These are phyloP conservation scores for Tolypocladium guangdongense DNA, from an alignment of 2,329 filamentous ascomycete genomes.

Conservation along the genomic window DNA sequence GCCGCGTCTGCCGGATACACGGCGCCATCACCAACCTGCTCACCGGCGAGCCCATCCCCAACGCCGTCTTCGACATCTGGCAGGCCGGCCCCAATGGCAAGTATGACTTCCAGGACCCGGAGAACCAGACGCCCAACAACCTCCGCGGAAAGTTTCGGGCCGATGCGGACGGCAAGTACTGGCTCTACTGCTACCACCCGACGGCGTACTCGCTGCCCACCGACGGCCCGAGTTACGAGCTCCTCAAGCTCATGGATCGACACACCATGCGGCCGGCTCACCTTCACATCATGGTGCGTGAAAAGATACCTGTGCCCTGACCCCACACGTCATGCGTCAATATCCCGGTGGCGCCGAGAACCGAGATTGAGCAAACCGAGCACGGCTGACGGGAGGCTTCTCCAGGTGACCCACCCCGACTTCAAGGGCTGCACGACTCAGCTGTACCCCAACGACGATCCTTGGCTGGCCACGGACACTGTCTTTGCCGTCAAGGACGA, in stretches of 20 bases:
- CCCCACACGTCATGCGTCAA: not conserved
- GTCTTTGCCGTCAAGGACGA: conserved; percentile 45
- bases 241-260: conserved; percentile 34
- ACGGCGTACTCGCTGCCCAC: conserved; percentile 62
- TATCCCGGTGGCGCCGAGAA: not conserved
- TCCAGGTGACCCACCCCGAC: conserved; percentile 42
- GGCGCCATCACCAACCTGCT: conserved; percentile 54
- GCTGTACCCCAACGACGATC: conserved; percentile 60
- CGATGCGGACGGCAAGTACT: conserved; percentile 58
- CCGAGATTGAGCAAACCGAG: not conserved
- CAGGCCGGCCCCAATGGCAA: conserved; percentile 65
- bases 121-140: conserved; percentile 62
- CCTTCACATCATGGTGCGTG: conserved; percentile 37
- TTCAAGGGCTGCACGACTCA: conserved; percentile 67
- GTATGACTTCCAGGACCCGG: conserved; percentile 67
- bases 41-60: conserved; percentile 54
- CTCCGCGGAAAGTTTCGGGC: conserved; percentile 65
- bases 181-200: conserved; percentile 65
- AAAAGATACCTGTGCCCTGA: not conserved
- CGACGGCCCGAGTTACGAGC: conserved; percentile 38
- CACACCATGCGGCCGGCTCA: conserved; percentile 39
- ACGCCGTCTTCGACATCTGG: conserved; percentile 69
- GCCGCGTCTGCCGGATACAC: conserved; percentile 56
- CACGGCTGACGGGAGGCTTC: not conserved
- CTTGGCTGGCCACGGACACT: conserved; percentile 42